These are phyloP conservation scores for Salvia rosmarinus DNA, from an alignment of 257 asterid species.

Conservation along the genomic window DNA sequence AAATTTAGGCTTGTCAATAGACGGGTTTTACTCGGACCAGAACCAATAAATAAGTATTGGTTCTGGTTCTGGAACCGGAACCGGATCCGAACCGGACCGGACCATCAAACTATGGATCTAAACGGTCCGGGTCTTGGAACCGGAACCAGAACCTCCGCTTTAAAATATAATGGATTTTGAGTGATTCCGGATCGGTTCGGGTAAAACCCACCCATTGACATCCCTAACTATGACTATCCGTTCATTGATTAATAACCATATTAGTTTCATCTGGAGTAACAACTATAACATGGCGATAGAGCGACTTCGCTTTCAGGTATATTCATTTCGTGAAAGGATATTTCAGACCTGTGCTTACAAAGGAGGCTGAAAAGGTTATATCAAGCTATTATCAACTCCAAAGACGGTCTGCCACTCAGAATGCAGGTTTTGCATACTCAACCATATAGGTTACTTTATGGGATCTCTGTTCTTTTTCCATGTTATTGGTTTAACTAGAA, in stretches of 20 bases:
- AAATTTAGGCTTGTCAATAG: too few species aligned
- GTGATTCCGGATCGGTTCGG: too few species aligned
- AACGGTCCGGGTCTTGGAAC: too few species aligned
- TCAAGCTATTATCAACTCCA: conserved; percentile 98
- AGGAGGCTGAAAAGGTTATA: conserved; percentile 90
- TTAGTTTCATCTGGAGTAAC: neutral
- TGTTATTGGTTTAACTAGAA: conserved; percentile 26
- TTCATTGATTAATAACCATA: neutral
- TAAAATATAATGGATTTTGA: too few species aligned
- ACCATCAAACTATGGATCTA: too few species aligned
- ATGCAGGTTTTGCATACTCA: conserved; percentile 71
- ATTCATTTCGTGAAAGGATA: conserved; percentile 76
- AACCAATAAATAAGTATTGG: too few species aligned
- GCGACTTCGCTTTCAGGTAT: conserved; percentile 58
- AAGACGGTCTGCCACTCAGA: conserved; percentile 90
- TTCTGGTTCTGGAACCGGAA: too few species aligned
- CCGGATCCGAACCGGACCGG: too few species aligned
- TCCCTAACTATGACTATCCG: conserved; percentile 6
- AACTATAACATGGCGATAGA: conserved; percentile 27
- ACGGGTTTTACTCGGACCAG: too few species aligned
- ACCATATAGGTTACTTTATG: conserved; percentile 4
- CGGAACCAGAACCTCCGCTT: too few species aligned
- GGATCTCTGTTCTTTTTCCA: conserved; percentile 13
- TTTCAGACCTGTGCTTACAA: conserved; percentile 86
- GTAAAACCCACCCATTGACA: too few species aligned